Percentiles rank a stretch among this genome's conserved stretches.
phyloP scores from a whole-genome alignment of 352 stramenopile genomes.

The Phytophthora cryptogea region DNA sequence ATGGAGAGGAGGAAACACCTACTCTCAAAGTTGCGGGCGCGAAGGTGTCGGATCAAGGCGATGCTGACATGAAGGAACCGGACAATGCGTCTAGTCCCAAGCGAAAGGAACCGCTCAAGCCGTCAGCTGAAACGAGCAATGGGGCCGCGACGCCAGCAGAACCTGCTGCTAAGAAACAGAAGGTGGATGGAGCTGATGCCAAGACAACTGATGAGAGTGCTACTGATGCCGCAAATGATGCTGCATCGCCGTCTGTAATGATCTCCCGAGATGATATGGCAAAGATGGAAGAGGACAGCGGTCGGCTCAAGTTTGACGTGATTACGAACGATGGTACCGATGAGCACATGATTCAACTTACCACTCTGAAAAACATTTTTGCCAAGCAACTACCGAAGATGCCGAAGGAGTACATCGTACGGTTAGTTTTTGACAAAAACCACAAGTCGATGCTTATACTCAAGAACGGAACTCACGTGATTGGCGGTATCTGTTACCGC shows the following conservation, averaged over 20 bases:
- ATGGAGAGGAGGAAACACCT: not conserved
- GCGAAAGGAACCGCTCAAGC: constrained; percentile 23
- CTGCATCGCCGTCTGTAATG: constrained; percentile 46
- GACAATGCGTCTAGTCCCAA: constrained; percentile 20
- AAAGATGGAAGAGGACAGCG: constrained; percentile 85
- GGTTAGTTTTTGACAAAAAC: constrained; percentile 97
- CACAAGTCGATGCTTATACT: constrained; percentile 94
- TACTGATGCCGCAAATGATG: constrained; percentile 1
- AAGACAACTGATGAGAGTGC: constrained; percentile 14
- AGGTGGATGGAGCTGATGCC: constrained; percentile 21
- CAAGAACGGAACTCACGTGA: constrained; percentile 91
- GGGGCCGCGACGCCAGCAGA: not conserved
- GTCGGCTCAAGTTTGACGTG: constrained; percentile 82
- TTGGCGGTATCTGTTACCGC: constrained; percentile 98
- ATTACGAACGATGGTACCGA: constrained; percentile 91
- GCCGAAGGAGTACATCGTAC: constrained; percentile 99
- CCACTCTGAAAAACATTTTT: constrained; percentile 98
- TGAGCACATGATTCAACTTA: constrained; percentile 92
- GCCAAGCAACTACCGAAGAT: constrained; percentile 98
- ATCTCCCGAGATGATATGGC: constrained; percentile 89
- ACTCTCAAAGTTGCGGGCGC: not conserved
- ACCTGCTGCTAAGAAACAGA: constrained; percentile 48
- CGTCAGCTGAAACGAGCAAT: constrained; percentile 12
- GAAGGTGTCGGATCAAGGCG: constrained; percentile 1
- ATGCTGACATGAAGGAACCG: constrained; percentile 5